Evolutionary conservation across 352 stramenopile genomes (phyloP).

Genomic region (Ophiocytium majus): DNA sequence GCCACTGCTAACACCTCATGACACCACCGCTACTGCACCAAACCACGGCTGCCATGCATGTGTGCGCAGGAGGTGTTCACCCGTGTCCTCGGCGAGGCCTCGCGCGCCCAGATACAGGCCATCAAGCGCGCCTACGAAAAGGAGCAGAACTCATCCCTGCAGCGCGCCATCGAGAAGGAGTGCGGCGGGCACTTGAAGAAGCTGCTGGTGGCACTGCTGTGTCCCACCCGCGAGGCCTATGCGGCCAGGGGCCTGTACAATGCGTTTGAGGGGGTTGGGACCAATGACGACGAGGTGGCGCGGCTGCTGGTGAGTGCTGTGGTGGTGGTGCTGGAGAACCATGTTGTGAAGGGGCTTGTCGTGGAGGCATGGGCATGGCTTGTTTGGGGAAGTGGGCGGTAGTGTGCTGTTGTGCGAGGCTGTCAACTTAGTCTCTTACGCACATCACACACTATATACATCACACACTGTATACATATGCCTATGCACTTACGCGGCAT

Average conservation of each 20-base stretch:
- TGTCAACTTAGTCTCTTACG: too few relatives aligned
- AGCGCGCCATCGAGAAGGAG: slow-evolving; percentile 44
- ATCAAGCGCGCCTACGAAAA: slow-evolving; percentile 50
- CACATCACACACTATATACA: too few relatives aligned
- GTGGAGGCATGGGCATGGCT: too few relatives aligned
- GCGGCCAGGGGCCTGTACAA: slow-evolving; percentile 40
- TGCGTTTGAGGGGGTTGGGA: slow-evolving; percentile 41
- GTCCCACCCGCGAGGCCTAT: slow-evolving; percentile 33
- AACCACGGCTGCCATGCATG: neutral
- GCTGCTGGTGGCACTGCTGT: slow-evolving; percentile 28
- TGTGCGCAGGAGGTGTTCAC: slow-evolving; percentile 32
- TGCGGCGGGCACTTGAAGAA: slow-evolving; percentile 43
- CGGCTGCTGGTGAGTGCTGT: slow-evolving; percentile 35
- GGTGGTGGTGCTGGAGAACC: too few relatives aligned
- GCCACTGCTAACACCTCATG: too few relatives aligned
- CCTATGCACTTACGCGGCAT: too few relatives aligned
- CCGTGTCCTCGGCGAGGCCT: slow-evolving; percentile 31
- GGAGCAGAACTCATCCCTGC: slow-evolving; percentile 36
- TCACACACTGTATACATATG: too few relatives aligned
- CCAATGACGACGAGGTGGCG: slow-evolving; percentile 31
- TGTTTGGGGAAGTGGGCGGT: too few relatives aligned
- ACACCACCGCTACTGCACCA: too few relatives aligned
- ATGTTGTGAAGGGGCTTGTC: too few relatives aligned
- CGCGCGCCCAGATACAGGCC: slow-evolving; percentile 45
- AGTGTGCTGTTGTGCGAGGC: too few relatives aligned